These are phyloP conservation scores for Cryptococcus sp. DNA, from an alignment of 1,284 basidiomycete species.

Conservation along the genomic window DNA sequence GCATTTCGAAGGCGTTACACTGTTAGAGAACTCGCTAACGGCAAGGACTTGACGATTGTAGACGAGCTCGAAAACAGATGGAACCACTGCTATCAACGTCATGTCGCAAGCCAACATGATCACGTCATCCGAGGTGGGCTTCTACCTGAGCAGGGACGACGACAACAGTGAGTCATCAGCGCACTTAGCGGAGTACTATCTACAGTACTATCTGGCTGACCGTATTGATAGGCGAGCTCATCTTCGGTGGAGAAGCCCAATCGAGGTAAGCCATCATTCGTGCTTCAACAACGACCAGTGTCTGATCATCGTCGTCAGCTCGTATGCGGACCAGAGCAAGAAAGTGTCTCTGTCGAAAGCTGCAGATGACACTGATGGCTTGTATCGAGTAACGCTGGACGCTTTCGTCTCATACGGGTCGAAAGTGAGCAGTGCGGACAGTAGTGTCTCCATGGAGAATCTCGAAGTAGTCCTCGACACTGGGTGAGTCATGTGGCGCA, in stretches of 20 bases:
- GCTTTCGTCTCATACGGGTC: constrained; percentile 6
- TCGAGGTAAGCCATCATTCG: background rate
- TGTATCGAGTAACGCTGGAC: constrained; percentile 15
- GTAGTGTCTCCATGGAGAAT: constrained; percentile 4
- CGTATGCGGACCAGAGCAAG: constrained; percentile 13
- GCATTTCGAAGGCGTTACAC: too few relatives aligned
- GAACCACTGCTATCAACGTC: constrained; percentile 8
- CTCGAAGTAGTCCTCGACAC: constrained; percentile 20
- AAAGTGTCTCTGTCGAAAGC: constrained; percentile 9
- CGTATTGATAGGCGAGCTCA: constrained; percentile 5
- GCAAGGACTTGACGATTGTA: background rate
- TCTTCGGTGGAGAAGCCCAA: constrained; percentile 9
- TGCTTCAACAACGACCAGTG: background rate
- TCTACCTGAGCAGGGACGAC: constrained; percentile 15
- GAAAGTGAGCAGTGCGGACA: background rate
- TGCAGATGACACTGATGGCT: constrained; percentile 2
- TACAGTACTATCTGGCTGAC: too few relatives aligned
- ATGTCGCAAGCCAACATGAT: constrained; percentile 8
- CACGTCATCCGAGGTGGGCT: constrained; percentile 14
- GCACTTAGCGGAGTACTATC: too few relatives aligned
- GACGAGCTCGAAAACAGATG: constrained; percentile 1
- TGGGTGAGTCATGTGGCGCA: constrained; percentile 5
- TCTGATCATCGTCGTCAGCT: background rate
- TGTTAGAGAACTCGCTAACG: too few relatives aligned
- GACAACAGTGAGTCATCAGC: constrained; percentile 6